Percentiles rank a stretch among this genome's conserved stretches.
phyloP scores from a whole-genome alignment of 2,329 filamentous ascomycete genomes.

The Cladophialophora exuberans region DNA sequence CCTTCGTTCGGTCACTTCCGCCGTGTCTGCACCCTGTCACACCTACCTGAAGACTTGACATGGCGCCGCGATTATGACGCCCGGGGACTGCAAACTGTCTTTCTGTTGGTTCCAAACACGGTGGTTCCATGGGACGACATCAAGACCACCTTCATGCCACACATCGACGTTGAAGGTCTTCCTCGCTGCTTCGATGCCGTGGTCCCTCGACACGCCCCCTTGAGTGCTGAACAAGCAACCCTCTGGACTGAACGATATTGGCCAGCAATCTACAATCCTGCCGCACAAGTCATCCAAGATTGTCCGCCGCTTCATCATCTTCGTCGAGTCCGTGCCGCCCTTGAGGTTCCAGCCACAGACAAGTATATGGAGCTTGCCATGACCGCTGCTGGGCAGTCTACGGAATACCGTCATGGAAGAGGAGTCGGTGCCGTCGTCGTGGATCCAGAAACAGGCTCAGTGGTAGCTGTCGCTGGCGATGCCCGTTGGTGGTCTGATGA shows the following conservation, averaged over 20 bases:
- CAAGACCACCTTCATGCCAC: constrained; percentile 36
- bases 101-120: constrained; percentile 47
- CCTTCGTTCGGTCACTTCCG: constrained; percentile 37
- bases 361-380: constrained; percentile 45
- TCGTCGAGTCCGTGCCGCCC: constrained; percentile 38
- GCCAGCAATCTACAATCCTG: constrained; percentile 50
- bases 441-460: constrained; percentile 45
- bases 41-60: constrained; percentile 32
- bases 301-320: constrained; percentile 47
- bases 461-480: constrained; percentile 50
- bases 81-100: constrained; percentile 40
- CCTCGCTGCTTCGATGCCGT: constrained; percentile 34
- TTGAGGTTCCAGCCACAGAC: constrained; percentile 39
- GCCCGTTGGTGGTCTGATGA: constrained; percentile 39
- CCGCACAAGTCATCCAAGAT: constrained; percentile 46
- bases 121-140: constrained; percentile 37
- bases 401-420: constrained; percentile 42
- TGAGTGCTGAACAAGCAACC: constrained; percentile 45
- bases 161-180: constrained; percentile 44
- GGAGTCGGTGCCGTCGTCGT: constrained; percentile 50
- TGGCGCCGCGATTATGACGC: constrained; percentile 34
- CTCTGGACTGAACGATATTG: constrained; percentile 46
- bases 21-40: constrained; percentile 29
- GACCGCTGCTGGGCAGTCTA: constrained; percentile 44
- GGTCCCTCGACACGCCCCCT: constrained; percentile 47